Evolutionary conservation across 2,329 filamentous ascomycete genomes (phyloP).

Genomic region (Hypomyces perniciosus): DNA sequence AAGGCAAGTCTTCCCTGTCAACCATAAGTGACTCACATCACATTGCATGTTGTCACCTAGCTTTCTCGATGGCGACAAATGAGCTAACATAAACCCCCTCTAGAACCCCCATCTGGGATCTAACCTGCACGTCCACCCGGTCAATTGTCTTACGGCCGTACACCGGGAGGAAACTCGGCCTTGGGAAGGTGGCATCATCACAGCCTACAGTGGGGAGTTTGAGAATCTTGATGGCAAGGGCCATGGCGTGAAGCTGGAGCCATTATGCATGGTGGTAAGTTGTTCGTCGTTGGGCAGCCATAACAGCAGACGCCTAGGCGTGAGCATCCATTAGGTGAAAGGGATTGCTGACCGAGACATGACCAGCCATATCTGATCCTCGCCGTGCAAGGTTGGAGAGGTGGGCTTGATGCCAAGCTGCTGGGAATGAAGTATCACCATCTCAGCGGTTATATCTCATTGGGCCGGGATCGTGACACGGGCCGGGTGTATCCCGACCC

Average conservation of each 20-base stretch:
- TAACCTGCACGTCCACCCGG: constrained; percentile 78
- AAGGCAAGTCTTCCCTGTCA: constrained; percentile 39
- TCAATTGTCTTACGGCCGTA: constrained; percentile 51
- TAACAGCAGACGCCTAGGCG: background rate
- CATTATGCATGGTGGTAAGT: constrained; percentile 60
- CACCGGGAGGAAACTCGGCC: constrained; percentile 65
- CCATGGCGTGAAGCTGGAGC: constrained; percentile 78
- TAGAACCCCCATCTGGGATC: constrained; percentile 74
- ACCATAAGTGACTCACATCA: background rate
- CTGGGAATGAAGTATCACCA: constrained; percentile 61
- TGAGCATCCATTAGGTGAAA: background rate
- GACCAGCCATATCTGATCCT: constrained; percentile 54
- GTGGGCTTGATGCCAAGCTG: constrained; percentile 67
- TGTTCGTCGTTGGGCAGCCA: background rate
- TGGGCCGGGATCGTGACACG: constrained; percentile 69
- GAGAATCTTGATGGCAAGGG: constrained; percentile 75
- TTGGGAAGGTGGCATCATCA: constrained; percentile 73
- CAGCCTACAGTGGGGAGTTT: constrained; percentile 67
- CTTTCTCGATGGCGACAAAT: background rate
- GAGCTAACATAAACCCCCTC: background rate
- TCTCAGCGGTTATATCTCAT: constrained; percentile 64
- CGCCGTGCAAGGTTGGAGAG: constrained; percentile 58
- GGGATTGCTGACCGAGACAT: constrained; percentile 10
- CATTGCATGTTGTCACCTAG: background rate
- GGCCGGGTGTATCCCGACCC: constrained; percentile 72